Base-by-base conservation (phyloP, 2,329 filamentous ascomycete genomes). In the Cryoendolithus antarcticus region DNA sequence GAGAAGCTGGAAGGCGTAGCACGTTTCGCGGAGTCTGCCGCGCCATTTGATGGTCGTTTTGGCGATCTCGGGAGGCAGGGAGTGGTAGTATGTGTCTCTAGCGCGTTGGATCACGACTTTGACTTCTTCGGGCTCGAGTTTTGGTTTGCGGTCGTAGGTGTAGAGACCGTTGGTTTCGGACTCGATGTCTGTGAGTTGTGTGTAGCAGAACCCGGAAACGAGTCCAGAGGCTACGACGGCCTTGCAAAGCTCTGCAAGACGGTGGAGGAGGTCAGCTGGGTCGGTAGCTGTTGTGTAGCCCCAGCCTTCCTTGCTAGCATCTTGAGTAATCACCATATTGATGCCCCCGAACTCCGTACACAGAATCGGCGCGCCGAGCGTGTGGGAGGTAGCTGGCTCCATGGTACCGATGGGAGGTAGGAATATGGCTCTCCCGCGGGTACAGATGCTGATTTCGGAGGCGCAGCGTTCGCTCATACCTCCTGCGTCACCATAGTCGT, bases 101-200 rank as follows among this genome's bases (percentile, higher is more conserved):
- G 71, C 73, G 27, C 65, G 63, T 37, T 75, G 67, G 40, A 81
- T 70, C 9, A 81, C 66, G 30, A 59, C 66, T 60, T 69, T 77
- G 19, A 81, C 70, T 44, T 68, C 68, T 1, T 52, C 56, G 0
- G 71, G 62, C n/a, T 74, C 68, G 32, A 82, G 60, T 59, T 82
- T 82, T 43, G 70, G 70, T 48, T 66, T 63, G 1, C 78, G 66
- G 44, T 80, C 70, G 45, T 71, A 78, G 0, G 75, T 71, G 48
- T 80, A 81, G 15, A 82, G 50, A 0, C 77, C 78, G 47, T 82
- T 82, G 29, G 75, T 73, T 51, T 82, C 78, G 49, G 82, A 77
- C 56, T 82, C 77, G 37, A 82, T 76, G 50, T 68, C 65, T 27
- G 62, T 61, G 31, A 81, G 51, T 45, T 82, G 77, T 2, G 78